These are phyloP conservation scores for Heliocybe sulcata DNA, from an alignment of 1,284 basidiomycete species.

Conservation along the genomic window DNA sequence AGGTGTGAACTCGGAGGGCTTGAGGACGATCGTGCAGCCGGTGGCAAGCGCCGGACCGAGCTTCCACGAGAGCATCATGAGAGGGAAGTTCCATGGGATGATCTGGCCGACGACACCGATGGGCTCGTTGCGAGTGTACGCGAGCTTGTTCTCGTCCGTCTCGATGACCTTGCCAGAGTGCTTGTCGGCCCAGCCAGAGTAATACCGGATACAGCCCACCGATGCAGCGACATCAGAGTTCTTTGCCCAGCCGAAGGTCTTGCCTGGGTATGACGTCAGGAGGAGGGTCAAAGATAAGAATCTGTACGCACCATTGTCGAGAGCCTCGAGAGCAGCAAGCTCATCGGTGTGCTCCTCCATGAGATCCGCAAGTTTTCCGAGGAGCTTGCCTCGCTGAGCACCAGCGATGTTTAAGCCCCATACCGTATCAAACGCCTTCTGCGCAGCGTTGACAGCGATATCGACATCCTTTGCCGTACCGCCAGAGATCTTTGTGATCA, in stretches of 20 bases:
- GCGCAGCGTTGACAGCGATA: constrained; percentile 69
- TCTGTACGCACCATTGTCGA: constrained; percentile 40
- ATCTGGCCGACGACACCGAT: constrained; percentile 89
- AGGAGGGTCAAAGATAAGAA: neutral
- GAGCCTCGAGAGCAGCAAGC: constrained; percentile 72
- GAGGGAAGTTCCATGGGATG: constrained; percentile 75
- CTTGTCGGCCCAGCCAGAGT: constrained; percentile 84
- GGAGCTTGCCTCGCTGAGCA: constrained; percentile 51
- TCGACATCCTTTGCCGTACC: constrained; percentile 71
- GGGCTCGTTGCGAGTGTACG: constrained; percentile 87
- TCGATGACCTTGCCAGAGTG: constrained; percentile 77
- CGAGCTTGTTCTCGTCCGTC: constrained; percentile 65
- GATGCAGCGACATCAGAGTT: constrained; percentile 62
- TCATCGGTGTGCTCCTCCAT: constrained; percentile 71
- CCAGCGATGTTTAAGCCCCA: constrained; percentile 73
- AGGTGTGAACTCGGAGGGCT: constrained; percentile 90
- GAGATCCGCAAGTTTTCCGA: constrained; percentile 67
- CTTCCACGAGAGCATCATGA: constrained; percentile 79
- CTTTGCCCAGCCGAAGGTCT: constrained; percentile 73
- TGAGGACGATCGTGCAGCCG: constrained; percentile 79
- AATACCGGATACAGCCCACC: constrained; percentile 71
- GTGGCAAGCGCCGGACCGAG: constrained; percentile 80
- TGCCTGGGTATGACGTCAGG: constrained; percentile 31
- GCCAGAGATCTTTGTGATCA: constrained; percentile 62
- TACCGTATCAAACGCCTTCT: constrained; percentile 64